Evolutionary conservation across 2,329 filamentous ascomycete species (phyloP), one percentile per base, ranked within the genome.

Genomic region (Coniochaeta pulveracea): DNA sequence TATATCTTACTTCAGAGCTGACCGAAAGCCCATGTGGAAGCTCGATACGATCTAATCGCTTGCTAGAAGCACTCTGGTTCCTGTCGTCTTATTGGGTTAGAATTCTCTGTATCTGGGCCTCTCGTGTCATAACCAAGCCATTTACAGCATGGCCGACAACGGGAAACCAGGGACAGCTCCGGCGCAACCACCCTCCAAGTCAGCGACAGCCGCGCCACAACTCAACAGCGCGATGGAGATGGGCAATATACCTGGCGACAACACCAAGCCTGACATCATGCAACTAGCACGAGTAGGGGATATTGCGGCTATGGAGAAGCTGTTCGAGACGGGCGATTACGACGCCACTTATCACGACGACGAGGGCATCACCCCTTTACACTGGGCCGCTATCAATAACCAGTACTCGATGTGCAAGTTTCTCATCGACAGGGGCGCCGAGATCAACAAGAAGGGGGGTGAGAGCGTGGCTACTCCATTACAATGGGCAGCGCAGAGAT

Each of bases 321-420:
- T 98, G 33, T 93, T 95, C 46, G 84, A 89, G 51, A 74, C 72
- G 37, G 80, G 81, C 44, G 85, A 83, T 47, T 85, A 72, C 54
- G 82, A 85, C 54, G 85, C 85, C 32, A 84, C 76, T 34, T 91
- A 86, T 55, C 72, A 70, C 35, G 91, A 98, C 52, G 82, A 83
- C 35, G 86, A 98, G 57, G 86, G 85, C 51, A 95, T 98, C 53
- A 96, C 89, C 25, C 86, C 91, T 41, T 61, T 98, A 57, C 91
- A 96, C 85, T 98, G 91, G 91, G 91, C 91, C 29, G 85, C 93
- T 23, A 96, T 98, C 56, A 98, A 98, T 63, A 96, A 96, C 52
- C 91, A 95, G 55, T 93, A 89, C 62, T 84, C 85, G 44, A 86
- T 96, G 66, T 95, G 89, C 72, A 89, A 91, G 57, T 95, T 93